Percentiles rank a stretch among this genome's conserved stretches.
phyloP scores from a whole-genome alignment of 176 grass and related monocot species.

The Triticum urartu region DNA sequence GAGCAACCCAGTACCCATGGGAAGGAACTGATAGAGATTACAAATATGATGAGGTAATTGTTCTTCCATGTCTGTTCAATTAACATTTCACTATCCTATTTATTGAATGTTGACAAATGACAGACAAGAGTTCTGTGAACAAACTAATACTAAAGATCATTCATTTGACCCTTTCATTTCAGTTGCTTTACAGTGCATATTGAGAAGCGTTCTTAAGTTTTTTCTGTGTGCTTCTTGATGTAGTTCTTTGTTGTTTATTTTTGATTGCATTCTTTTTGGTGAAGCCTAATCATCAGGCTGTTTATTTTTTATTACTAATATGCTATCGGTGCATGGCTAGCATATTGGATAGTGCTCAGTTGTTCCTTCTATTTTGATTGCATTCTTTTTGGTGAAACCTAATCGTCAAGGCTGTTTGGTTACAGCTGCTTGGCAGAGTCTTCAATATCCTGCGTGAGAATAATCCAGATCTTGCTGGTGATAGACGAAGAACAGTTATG shows the following conservation, averaged over 20 bases:
- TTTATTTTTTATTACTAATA: background rate
- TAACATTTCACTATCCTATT: background rate
- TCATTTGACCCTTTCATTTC: too few species aligned
- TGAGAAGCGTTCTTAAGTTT: background rate
- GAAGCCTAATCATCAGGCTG: too few species aligned
- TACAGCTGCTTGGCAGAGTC: slow-evolving; percentile 82
- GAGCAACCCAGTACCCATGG: slow-evolving; percentile 58
- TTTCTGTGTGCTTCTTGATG: slow-evolving; percentile 1
- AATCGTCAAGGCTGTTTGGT: slow-evolving; percentile 25
- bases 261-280: too few species aligned
- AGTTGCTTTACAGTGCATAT: background rate
- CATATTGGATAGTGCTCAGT: background rate
- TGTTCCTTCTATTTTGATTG: background rate
- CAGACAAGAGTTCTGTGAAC: background rate
- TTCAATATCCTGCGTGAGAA: slow-evolving; percentile 99
- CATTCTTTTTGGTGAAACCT: slow-evolving; percentile 20
- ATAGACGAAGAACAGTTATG: slow-evolving; percentile 96
- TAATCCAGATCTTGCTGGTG: slow-evolving; percentile 98
- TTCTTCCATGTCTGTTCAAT: background rate
- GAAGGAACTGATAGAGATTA: slow-evolving; percentile 96
- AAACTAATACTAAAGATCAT: background rate
- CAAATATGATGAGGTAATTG: slow-evolving; percentile 84
- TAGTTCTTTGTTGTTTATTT: background rate
- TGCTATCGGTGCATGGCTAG: background rate
- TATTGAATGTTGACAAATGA: background rate